These are phyloP conservation scores for Yarrowia sp. DNA, from an alignment of 805 yeast genomes.

Conservation along the genomic window DNA sequence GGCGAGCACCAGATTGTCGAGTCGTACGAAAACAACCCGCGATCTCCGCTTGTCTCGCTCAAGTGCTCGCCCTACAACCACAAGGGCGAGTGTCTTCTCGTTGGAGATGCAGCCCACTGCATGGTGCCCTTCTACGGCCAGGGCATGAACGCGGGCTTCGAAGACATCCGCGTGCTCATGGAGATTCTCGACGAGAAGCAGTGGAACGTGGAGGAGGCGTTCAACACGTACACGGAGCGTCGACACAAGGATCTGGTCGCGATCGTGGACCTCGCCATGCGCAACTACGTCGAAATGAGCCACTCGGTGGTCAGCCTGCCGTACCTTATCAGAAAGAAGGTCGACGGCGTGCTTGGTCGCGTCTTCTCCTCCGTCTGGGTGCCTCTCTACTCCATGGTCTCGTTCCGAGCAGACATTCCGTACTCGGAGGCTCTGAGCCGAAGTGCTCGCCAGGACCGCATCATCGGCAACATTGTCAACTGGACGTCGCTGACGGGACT, in stretches of 20 bases:
- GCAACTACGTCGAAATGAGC: constrained; percentile 85
- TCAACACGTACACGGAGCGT: constrained; percentile 50
- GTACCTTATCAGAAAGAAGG: constrained; percentile 61
- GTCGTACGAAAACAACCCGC: constrained; percentile 60
- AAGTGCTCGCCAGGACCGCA: constrained; percentile 53
- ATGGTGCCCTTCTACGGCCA: constrained; percentile 99
- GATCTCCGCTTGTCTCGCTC: constrained; percentile 75
- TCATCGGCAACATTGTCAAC: constrained; percentile 40
- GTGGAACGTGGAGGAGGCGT: constrained; percentile 49
- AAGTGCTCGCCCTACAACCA: constrained; percentile 68
- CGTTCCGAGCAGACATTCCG: constrained; percentile 78
- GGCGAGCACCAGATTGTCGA: constrained; percentile 54
- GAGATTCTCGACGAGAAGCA: constrained; percentile 44
- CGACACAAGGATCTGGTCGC: constrained; percentile 71
- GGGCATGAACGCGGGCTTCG: constrained; percentile 95
- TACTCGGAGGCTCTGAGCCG: constrained; percentile 65
- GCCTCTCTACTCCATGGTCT: constrained; percentile 89
- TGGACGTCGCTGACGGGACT: not conserved
- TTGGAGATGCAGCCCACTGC: constrained; percentile 94
- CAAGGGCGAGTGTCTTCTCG: constrained; percentile 57
- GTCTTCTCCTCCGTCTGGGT: constrained; percentile 65
- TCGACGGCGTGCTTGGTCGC: constrained; percentile 65
- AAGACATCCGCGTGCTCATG: constrained; percentile 73
- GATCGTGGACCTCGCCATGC: constrained; percentile 73
- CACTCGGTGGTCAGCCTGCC: constrained; percentile 63